Evolutionary conservation across 306 rosid genomes (phyloP).

Genomic region (Cucurbita maxima): DNA sequence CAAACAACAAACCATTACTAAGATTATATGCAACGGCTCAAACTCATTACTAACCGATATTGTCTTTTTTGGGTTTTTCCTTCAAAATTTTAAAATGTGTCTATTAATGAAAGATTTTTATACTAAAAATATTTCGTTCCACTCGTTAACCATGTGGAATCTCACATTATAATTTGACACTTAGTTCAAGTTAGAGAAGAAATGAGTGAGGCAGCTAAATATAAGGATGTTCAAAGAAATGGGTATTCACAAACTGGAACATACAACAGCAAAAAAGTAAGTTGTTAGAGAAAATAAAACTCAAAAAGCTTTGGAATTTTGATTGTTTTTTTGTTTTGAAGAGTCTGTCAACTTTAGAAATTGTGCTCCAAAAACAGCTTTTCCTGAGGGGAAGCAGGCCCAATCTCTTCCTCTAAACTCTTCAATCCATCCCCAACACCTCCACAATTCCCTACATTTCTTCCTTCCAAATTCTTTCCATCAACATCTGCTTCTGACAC

Average conservation of each 20-base stretch:
- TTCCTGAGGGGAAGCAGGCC: slow-evolving; percentile 87
- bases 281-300: not conserved
- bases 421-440: slow-evolving; percentile 58
- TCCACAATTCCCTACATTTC: slow-evolving; percentile 35
- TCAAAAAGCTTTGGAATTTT: not conserved
- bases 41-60: no score
- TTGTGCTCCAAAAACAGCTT: slow-evolving; percentile 81
- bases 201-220: not conserved
- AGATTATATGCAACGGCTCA: no score
- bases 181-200: not conserved
- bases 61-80: no score
- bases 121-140: no score
- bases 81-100: no score
- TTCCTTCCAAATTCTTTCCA: slow-evolving; percentile 47
- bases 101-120: no score
- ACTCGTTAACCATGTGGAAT: no score
- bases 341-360: slow-evolving; percentile 20
- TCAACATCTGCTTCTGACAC: slow-evolving; percentile 75
- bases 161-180: not conserved
- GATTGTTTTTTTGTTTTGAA: not conserved
- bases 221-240: not conserved
- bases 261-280: not conserved
- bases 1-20: no score
- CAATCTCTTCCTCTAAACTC: slow-evolving; percentile 93
- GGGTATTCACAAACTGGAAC: not conserved